Evolutionary conservation across 116 monocot genomes (phyloP).

Genomic region (Phalaenopsis hybrid): DNA sequence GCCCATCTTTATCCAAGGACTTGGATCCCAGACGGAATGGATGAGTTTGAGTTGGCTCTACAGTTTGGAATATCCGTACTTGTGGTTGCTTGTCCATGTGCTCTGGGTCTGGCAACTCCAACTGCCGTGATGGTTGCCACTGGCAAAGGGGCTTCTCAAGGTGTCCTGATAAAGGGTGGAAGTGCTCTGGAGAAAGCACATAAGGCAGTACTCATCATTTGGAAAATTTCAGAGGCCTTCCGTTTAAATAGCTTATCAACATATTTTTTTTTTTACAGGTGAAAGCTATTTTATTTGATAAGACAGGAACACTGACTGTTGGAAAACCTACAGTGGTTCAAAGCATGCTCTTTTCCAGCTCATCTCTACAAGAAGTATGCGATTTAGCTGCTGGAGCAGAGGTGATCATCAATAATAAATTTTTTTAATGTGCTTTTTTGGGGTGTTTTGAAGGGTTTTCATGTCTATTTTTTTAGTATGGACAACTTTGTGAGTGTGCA

Average conservation of each 20-base stretch:
- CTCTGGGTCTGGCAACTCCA: conserved; percentile 83
- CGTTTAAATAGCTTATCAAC: background rate
- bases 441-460: background rate
- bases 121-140: conserved; percentile 97
- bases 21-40: conserved; percentile 84
- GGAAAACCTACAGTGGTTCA: conserved; percentile 70
- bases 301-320: conserved; percentile 77
- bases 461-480: background rate
- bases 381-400: conserved; percentile 73
- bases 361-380: conserved; percentile 47
- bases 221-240: background rate
- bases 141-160: conserved; percentile 91
- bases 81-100: conserved; percentile 90
- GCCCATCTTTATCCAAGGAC: conserved; percentile 53
- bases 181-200: conserved; percentile 86
- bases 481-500: background rate
- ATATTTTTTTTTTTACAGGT: conserved; percentile 31
- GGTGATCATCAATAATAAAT: conserved; percentile 15
- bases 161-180: conserved; percentile 88
- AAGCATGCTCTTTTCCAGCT: conserved; percentile 50
- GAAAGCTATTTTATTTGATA: conserved; percentile 73
- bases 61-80: conserved; percentile 94
- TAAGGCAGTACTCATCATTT: conserved; percentile 38
- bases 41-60: conserved; percentile 78
- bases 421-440: background rate